Evolutionary conservation across 1,284 basidiomycete genomes (phyloP), one percentile per base, ranked within the genome.

Genomic region (Cystobasidium slooffiae): DNA sequence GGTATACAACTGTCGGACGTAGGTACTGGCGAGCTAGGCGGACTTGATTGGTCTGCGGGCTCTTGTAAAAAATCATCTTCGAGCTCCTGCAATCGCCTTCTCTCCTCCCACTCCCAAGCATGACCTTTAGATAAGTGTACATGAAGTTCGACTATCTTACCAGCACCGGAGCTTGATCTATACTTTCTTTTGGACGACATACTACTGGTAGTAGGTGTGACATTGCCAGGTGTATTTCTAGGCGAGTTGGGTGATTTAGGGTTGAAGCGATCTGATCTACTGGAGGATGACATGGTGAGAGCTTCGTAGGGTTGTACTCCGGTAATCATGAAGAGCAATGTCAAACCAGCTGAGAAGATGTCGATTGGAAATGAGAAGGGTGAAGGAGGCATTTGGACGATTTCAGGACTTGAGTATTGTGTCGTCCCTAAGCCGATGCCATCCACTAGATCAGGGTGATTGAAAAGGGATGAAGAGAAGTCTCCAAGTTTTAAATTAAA

Each of bases 381-480:
- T 3, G 78, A 78, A 1, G 81, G 80, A 6, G 80, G 78, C 0
- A 83, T 78, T 31, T 77, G 79, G 46, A 83, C 79, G 44, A 85
- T 82, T 75, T 86, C 85, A n/a, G 85, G 85, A 0, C 85, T 81
- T 0, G 84, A 83, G 80, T 85, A 86, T 0, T 83, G 80, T 2
- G 85, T 81, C 0, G 85, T 86, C 39, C 85, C 85, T 8, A 85
- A 81, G 10, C 85, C 85, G 3, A 84, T 78, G 10, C 83, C 82
- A 77, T 84, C 83, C 22, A 81, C 82, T 63, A 83, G 73, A 43
- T 74, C 72, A 6, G 78, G 81, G 0, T 78, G 75, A 44, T 85
- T 80, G 65, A 85, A 81, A 18, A 85, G 78, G 6, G 84, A 83
- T 24, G 83, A 84, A 66, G 84, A 84, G 76, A 85, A 85, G 77